Evolutionary conservation across 2,329 filamentous ascomycete species (phyloP).

Genomic region (Tolypocladium guangdongense): DNA sequence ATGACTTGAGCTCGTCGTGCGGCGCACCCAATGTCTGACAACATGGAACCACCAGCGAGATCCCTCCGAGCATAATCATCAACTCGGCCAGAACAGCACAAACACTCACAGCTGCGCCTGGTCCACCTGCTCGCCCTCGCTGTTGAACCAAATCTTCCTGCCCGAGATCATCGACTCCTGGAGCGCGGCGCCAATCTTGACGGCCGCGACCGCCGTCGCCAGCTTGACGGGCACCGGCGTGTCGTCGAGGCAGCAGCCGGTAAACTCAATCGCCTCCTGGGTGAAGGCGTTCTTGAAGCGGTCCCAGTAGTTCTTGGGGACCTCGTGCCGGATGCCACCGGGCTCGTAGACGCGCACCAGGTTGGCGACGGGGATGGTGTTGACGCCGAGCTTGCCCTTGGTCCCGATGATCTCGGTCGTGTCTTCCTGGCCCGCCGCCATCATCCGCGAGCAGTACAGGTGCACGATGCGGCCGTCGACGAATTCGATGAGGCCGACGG

Average conservation of each 20-base stretch:
- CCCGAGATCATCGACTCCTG: conserved; percentile 45
- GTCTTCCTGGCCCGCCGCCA: conserved; percentile 57
- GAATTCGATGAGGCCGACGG: conserved; percentile 51
- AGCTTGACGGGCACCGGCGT: conserved; percentile 44
- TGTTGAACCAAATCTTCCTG: conserved; percentile 48
- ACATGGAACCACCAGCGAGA: no score
- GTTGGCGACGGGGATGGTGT: conserved; percentile 42
- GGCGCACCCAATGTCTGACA: no score
- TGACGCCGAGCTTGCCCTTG: conserved; percentile 50
- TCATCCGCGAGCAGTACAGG: conserved; percentile 54
- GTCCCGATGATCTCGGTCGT: conserved; percentile 58
- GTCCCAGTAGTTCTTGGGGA: conserved; percentile 52
- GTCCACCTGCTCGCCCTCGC: conserved; percentile 3
- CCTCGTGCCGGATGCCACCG: conserved; percentile 38
- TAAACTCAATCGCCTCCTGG: conserved; percentile 54
- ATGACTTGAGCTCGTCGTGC: no score
- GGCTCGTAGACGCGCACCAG: conserved; percentile 44
- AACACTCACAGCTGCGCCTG: conserved; percentile 1
- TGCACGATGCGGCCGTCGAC: conserved; percentile 52
- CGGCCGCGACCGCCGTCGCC: conserved; percentile 43
- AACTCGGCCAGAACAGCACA: no score
- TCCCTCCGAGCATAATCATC: no score
- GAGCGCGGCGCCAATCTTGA: conserved; percentile 49
- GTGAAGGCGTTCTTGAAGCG: conserved; percentile 53
- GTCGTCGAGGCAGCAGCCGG: conserved; percentile 44